Evolutionary conservation across 768 basidiomycete genomes (phyloP), one percentile per base, ranked within the genome.

Genomic region (Panellus pusillus): DNA sequence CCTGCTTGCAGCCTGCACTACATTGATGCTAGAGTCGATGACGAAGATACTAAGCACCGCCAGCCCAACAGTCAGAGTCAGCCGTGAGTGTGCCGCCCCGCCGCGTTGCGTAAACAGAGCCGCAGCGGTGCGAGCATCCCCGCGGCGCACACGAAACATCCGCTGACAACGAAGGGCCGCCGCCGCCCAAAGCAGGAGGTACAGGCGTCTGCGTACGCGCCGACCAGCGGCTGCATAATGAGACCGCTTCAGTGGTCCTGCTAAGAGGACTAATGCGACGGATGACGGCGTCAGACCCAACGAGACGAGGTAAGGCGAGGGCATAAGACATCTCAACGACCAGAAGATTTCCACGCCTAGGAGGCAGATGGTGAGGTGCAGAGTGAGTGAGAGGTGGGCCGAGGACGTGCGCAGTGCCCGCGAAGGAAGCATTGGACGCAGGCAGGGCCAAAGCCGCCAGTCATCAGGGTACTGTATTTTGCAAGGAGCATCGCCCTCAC

Each of bases 261-360:
- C 95, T 41, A 96, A 78, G 67, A 98, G 94, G 11, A 97, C 95
- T 18, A 92, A 76, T 0, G 93, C 87, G 84, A 97, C 92, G 55
- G 79, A 77, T 2, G 89, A 87, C 70, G 93, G 96, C 2, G 87
- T 83, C 12, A 97, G 73, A 13, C 95, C 95, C 0, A 97, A 82
- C 0, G 92, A 91, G 48, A 94, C 77, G 2, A 98, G 79, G 69
- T 96, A 98, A 0, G 94, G 95, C 0, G 93, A 84, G 13, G n/a
- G 82, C 92, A 57, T 96, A 94, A 0, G 91, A 87, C 91, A 97
- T 94, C 65, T 97, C 94, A 12, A 96, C 87, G 88, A 89, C 95
- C 95, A 97, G 43, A 96, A 82, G 55, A 93, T 83, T 67, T 92
- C 89, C 0, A 95, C 84, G 6, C 94, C 94, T 3, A 93, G 69